Evolutionary conservation across 345 rosid species (phyloP).

Genomic region (Turritis glabra): DNA sequence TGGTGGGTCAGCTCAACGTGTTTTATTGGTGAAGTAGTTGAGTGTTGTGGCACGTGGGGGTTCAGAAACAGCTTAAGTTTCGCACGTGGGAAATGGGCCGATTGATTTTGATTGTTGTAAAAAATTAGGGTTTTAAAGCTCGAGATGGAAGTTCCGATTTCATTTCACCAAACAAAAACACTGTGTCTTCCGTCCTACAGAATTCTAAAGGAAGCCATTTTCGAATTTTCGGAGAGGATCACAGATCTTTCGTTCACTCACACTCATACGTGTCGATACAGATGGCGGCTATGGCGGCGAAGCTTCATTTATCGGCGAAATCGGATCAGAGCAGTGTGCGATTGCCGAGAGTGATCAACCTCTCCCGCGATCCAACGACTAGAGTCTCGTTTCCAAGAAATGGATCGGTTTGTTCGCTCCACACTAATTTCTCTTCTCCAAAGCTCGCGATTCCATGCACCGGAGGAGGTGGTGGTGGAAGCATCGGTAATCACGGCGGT

Average conservation of each 20-base stretch:
- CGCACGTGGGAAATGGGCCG: constrained; percentile 32
- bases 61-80: neutral
- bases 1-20: constrained; percentile 6
- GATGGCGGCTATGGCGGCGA: constrained; percentile 47
- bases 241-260: neutral
- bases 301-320: constrained; percentile 40
- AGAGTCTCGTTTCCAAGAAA: constrained; percentile 34
- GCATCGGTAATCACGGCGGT: constrained; percentile 35
- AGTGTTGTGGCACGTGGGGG: constrained; percentile 24
- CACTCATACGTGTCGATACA: neutral
- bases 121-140: constrained; percentile 23
- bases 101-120: neutral
- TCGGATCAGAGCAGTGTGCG: constrained; percentile 35
- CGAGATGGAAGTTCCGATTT: neutral
- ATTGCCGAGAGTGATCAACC: constrained; percentile 27
- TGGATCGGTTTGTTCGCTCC: constrained; percentile 35
- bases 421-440: constrained; percentile 29
- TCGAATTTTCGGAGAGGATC: neutral
- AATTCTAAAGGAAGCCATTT: neutral
- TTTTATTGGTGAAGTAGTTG: constrained; percentile 31
- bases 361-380: constrained; percentile 27
- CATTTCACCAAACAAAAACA: neutral
- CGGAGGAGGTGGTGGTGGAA: constrained; percentile 52
- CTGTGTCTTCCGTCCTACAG: neutral
- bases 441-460: constrained; percentile 33